phyloP scores from a whole-genome alignment of 2,329 filamentous ascomycete genomes.

The Pyricularia sp. region DNA sequence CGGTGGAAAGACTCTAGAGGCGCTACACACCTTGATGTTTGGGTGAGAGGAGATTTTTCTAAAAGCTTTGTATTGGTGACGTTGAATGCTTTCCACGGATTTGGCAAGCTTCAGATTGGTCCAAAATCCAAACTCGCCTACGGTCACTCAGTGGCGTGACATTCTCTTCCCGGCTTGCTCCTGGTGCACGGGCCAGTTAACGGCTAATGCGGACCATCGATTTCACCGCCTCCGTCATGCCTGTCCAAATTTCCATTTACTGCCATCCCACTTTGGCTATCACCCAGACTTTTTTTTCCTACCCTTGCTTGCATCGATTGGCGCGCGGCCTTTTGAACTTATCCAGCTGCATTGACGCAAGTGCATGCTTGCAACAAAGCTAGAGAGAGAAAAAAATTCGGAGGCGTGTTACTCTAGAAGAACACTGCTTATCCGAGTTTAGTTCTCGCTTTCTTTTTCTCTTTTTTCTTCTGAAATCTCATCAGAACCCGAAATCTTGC shows the following conservation, averaged over 20 bases:
- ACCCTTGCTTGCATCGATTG: background rate
- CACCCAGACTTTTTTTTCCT: slow-evolving; percentile 4
- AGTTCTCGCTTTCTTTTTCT: background rate
- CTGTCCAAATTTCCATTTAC: background rate
- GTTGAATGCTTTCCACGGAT: background rate
- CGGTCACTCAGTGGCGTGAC: background rate
- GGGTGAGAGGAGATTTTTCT: slow-evolving; percentile 7
- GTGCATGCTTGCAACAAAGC: background rate
- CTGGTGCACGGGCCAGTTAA: background rate
- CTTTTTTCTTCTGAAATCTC: background rate
- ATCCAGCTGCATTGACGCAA: background rate
- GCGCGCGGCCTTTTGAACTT: background rate
- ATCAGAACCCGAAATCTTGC: slow-evolving; percentile 3
- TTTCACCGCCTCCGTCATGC: slow-evolving; percentile 1
- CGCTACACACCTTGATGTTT: slow-evolving; percentile 2
- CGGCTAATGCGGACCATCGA: background rate
- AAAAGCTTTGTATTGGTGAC: background rate
- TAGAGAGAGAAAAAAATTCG: background rate
- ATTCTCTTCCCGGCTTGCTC: background rate
- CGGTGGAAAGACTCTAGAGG: background rate
- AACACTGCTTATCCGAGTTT: background rate
- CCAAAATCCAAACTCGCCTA: background rate
- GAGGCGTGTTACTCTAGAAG: background rate
- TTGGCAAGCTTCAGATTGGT: background rate
- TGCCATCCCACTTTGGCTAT: background rate